phyloP scores from a whole-genome alignment of 345 rosid genomes.

The Salix caprea region DNA sequence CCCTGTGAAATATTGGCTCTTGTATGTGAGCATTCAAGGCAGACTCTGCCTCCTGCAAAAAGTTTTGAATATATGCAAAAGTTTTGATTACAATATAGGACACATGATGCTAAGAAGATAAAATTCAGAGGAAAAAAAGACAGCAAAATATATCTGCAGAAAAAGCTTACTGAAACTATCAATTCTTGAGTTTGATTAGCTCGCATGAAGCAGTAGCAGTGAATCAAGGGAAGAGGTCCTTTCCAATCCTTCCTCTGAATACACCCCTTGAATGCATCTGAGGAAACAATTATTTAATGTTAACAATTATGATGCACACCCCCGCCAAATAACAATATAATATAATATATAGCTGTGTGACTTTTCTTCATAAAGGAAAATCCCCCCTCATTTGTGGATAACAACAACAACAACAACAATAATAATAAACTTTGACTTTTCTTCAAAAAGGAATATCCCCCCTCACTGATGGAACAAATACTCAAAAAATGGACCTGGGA shows the following conservation, averaged over 20 bases:
- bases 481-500: background rate
- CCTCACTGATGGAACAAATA: background rate
- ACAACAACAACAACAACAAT: too few relatives aligned
- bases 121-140: background rate
- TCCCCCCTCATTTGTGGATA: too few relatives aligned
- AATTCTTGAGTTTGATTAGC: conserved; percentile 67
- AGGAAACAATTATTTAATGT: conserved; percentile 3
- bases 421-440: background rate
- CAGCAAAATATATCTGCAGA: background rate
- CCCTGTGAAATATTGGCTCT: conserved; percentile 66
- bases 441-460: background rate
- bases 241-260: conserved; percentile 61
- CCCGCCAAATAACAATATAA: background rate
- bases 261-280: conserved; percentile 73
- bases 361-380: too few relatives aligned
- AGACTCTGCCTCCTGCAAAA: conserved; percentile 66
- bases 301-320: background rate
- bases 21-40: conserved; percentile 54
- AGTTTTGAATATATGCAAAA: background rate
- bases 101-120: background rate
- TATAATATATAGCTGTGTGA: too few relatives aligned
- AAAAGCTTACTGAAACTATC: conserved; percentile 50
- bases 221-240: conserved; percentile 71
- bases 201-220: conserved; percentile 88
- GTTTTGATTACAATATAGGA: background rate